Base-by-base conservation (phyloP, 768 basidiomycete genomes). In the Strobilomyces dryophilus region DNA sequence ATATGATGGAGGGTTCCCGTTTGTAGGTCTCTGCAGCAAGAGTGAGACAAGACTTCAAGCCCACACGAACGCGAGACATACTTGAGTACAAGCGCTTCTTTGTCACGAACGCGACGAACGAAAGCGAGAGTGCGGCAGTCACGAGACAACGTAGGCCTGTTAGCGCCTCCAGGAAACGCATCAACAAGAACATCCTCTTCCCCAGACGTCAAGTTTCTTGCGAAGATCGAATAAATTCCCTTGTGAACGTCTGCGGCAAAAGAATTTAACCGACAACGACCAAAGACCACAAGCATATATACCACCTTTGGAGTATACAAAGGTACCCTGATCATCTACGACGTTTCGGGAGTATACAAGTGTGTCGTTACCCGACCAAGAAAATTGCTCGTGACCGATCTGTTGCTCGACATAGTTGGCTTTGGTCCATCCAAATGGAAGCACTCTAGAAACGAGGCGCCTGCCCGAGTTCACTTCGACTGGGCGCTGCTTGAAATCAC, bases 81-180 rank as follows among this genome's bases (percentile, higher is more conserved):
- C 86, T 84, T 87, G 49, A 89, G 73, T 0, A 88, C 84, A 24
- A 89, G 73, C 8, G 80, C 83, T 67, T 88, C 79, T 56, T 87
- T 85, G 64, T 88, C 87, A 21, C 85, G 74, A 21, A 86, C 83
- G 17, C 87, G 80, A 37, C 85, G 80, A 37, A 89, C 84, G 60
- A 88, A 89, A 1, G 87, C 87, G 12, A 89, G 75, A 2, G 87
- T 88, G 39, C 80, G 76, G 1, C 79, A 74, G 64, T 88, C 86
- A 26, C 77, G 77, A 20, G 87, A 88, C 9, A 89, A 70, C 54
- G 85, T 85, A 24, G 87, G 87, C 47, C 85, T 75, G 59, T 76
- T 85, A 6, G 87, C 87, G n/a, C 87, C 87, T 20, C 87, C 87
- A 0, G 87, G 85, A 51, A 66, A 78, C 0, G 80, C 68, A 47